phyloP scores from a whole-genome alignment of 169 alveolate species.

The Plasmodium knowlesi region DNA sequence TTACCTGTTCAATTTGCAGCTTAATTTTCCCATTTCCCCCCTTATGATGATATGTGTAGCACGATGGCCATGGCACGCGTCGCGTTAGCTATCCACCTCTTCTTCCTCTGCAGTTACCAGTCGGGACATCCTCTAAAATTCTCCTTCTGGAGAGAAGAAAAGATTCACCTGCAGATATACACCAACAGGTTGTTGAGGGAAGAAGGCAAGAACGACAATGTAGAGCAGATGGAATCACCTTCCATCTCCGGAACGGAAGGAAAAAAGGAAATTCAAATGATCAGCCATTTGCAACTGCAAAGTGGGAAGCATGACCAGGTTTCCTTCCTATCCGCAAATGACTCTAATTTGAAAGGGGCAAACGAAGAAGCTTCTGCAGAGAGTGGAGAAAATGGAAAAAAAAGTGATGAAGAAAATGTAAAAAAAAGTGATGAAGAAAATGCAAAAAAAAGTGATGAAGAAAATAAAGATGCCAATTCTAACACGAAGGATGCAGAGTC shows the following conservation, averaged over 20 bases:
- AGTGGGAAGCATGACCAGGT: not conserved
- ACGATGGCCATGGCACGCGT: constrained; percentile 7
- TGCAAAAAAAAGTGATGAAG: not conserved
- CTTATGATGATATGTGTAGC: not conserved
- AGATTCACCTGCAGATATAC: not conserved
- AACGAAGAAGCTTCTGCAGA: too few species aligned
- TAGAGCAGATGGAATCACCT: too few species aligned
- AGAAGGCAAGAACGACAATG: not conserved
- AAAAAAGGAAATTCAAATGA: not conserved
- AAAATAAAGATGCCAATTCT: not conserved
- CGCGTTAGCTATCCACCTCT: constrained; percentile 1
- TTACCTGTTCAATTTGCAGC: not conserved
- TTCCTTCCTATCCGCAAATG: not conserved
- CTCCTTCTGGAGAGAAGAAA: not conserved
- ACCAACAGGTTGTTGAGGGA: not conserved
- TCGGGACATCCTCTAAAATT: not conserved
- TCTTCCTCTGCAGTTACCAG: constrained; percentile 6
- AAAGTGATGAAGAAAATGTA: too few species aligned
- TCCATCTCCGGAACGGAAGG: not conserved
- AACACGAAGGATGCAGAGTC: not conserved
- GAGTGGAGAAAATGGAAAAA: too few species aligned
- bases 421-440: too few species aligned
- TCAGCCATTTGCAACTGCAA: not conserved
- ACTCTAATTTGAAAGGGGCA: too few species aligned
- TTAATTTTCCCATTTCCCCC: not conserved